Base-by-base conservation (phyloP, 805 yeast genomes). In the Nakazawaea holstii region DNA sequence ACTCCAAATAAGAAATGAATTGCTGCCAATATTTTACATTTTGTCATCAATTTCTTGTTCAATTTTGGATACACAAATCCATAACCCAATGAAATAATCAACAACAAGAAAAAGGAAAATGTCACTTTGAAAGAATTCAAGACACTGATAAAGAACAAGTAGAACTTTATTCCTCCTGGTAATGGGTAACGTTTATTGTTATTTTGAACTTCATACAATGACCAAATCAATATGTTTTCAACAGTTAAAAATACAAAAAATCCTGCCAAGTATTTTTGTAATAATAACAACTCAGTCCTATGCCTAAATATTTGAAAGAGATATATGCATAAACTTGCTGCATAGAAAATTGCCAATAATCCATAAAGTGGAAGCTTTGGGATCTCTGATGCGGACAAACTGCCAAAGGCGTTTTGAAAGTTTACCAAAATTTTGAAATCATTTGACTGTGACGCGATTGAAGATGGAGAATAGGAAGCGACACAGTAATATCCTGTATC, bases 401-500 rank as follows among this genome's bases (percentile, higher is more conserved):
- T 78, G 49, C 99, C 99, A 65, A 78, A 94, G 4, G 98, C 87
- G 67, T 91, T 94, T 69, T 89, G 94, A 67, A 88, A 94, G 56
- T 83, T 84, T 39, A 85, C 84, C n/a, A 68, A 65, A 13, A 92
- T 86, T 43, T 73, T 64, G 65, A 83, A 94, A 17, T 69, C 70
- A 39, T 62, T 61, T 8, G 52, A 45, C 6, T 48, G 46, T 1
- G 45, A 42, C 13, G 55, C 53, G 41, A 60, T 61, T 10, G 62
- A 58, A 14, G 63, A 55, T 24, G 76, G 67, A 24, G 80, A 72
- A 53, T 72, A 80, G 0, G 95, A 84, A 1, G 90, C 82, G 37
- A 92, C 85, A 70, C 99, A 94, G 67, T 91, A 94, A 65, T 85
- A 94, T 6, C 98, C 98, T 1, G 98, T 89, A 49, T 75, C 73